Evolutionary conservation across 2,329 filamentous ascomycete species (phyloP).

Genomic region (Pleomassaria siparia): DNA sequence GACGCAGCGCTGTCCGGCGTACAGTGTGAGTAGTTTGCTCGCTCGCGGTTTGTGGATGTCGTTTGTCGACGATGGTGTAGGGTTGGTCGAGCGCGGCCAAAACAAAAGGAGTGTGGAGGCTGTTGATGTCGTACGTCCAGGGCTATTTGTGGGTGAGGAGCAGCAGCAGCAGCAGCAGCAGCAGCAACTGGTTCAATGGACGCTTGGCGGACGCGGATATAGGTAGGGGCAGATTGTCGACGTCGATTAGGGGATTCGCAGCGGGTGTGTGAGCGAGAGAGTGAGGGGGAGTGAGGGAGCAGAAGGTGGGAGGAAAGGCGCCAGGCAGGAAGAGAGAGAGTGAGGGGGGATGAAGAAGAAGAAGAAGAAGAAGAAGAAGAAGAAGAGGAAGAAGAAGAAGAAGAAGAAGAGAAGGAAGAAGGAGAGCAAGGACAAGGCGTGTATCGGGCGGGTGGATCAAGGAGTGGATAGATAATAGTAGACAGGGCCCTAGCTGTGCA

Average conservation of each 20-base stretch:
- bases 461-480: constrained; percentile 5
- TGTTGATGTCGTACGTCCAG: background rate
- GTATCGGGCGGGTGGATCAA: background rate
- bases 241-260: too few species aligned
- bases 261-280: too few species aligned
- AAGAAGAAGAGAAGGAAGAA: constrained; percentile 6
- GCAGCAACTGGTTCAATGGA: background rate
- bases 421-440: constrained; percentile 5
- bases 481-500: constrained; percentile 8
- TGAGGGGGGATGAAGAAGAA: background rate
- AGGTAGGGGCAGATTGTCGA: too few species aligned
- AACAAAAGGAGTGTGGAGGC: background rate
- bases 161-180: background rate
- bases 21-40: background rate
- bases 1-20: constrained; percentile 9
- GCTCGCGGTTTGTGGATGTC: background rate
- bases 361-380: constrained; percentile 7
- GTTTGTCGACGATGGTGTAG: background rate
- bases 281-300: background rate
- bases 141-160: background rate
- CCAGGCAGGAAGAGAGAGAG: background rate
- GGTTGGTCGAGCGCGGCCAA: background rate
- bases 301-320: background rate
- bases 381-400: constrained; percentile 8
- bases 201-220: background rate